Base-by-base conservation (phyloP, 495 filamentous ascomycete species). In the Cercophora scortea region DNA sequence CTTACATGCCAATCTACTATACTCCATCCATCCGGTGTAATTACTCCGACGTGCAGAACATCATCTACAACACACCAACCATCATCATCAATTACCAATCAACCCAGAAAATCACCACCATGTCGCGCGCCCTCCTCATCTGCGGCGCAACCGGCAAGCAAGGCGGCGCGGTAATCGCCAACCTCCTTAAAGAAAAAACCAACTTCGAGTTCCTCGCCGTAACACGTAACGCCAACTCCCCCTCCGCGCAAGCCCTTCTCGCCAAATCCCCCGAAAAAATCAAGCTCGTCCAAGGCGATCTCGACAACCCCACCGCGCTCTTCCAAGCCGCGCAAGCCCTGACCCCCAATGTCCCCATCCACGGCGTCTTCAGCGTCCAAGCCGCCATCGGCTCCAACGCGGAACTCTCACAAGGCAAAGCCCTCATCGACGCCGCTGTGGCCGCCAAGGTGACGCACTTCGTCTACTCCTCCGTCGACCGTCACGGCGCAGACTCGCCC, bases 91-190 rank as follows among this genome's bases (percentile, higher is more conserved):
- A 38, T 38, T 11, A 38, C 36, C 9, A 38, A 38, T 11, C 36
- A 38, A 38, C 36, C 9, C 9, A 2, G 8, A 38, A 2, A 38
- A 38, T 7, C 4, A 38, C 32, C 9, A 57, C 49, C 16, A 66
- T 64, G 59, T 60, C 59, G n/a, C 58, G 60, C 9, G 58, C 72
- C 12, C 57, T 86, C 47, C 75, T 88, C 36, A 63, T 87, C 36
- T 79, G 78, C 11, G 82, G 83, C 9, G 84, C 79, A n/a, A 88
- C 81, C 1, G 83, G 82, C 61, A 84, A 81, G 52, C 84, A 87
- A 66, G 84, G 85, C 45, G 77, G 81, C 19, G 68, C 78, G 4
- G 61, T 84, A 19, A 72, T 87, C 56, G 65, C 71, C 6, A 72
- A 67, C 34, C 73, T 87, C 18, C 61, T 84, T 17, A 40, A 59